Evolutionary conservation across 352 stramenopile genomes (phyloP), one percentile per base, ranked within the genome.

Genomic region (Globisporangium spiculum): DNA sequence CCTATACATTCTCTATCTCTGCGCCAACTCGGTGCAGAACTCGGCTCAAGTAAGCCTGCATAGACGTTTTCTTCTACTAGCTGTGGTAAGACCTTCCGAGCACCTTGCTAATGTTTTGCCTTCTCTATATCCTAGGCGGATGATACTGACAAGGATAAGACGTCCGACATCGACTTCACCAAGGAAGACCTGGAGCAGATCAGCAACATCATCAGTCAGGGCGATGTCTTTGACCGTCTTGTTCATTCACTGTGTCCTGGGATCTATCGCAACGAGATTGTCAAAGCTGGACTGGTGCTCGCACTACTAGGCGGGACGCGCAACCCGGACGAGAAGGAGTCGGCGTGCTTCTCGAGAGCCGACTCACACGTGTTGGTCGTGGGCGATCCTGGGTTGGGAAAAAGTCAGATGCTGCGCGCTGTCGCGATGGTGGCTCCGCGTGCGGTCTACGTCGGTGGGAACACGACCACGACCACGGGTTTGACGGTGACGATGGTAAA

Each of bases 251-350:
- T 99, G 6, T 99, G 96, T 73, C 97, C 97, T 16, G 83, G 83
- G 14, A 99, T 99, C 66, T 98, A 98, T 77, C 96, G 97, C 50
- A 98, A 99, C 72, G 96, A 99, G 70, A 74, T 98, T 55, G 96
- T 99, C n/a, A 99, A 99, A 79, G 88, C 88, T 9, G 97, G 97
- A 0, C 84, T 99, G 12, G 74, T 99, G n/a, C 80, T 99, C 4
- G 93, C 88, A 52, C 79, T 99, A 5, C 88, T 99, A 30, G 97
- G 97, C 22, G 97, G 97, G 6, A 98, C 97, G n/a, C 70, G 77
- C 1, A 82, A 83, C 32, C 76, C 80, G 4, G 79, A 90, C 54
- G 81, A 87, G 52, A 86, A 89, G 59, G 77, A 85, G 24, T 67
- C 68, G 24, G 67, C 78, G n/a, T 85, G 81, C 54, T 78, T 87